phyloP scores from a whole-genome alignment of 2,329 filamentous ascomycete species.

The Truncatella angustata region DNA sequence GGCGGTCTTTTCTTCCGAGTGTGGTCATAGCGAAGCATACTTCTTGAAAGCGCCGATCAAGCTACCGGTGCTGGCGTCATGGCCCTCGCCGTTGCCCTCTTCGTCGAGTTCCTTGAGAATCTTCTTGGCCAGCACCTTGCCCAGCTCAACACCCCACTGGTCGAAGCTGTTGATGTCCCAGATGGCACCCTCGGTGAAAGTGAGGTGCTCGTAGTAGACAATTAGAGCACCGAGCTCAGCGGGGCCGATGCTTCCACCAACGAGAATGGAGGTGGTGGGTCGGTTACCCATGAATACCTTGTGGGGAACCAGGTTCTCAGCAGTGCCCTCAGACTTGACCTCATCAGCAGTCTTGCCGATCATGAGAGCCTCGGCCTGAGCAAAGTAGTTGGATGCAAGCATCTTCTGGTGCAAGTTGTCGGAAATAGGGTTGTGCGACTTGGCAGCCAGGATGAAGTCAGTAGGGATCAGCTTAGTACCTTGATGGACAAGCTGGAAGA shows the following conservation, averaged over 20 bases:
- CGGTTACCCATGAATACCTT: constrained; percentile 99
- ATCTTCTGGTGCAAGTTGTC: constrained; percentile 95
- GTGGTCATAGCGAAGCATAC: constrained; percentile 49
- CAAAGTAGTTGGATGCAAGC: constrained; percentile 89
- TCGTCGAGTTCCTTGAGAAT: constrained; percentile 83
- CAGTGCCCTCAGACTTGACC: constrained; percentile 71
- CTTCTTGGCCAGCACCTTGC: constrained; percentile 94
- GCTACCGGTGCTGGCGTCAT: constrained; percentile 86
- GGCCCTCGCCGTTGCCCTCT: constrained; percentile 65
- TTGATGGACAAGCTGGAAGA: constrained; percentile 99
- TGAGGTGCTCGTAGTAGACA: constrained; percentile 98
- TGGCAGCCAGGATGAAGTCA: constrained; percentile 94
- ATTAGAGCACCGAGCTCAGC: constrained; percentile 92
- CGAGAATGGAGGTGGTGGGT: constrained; percentile 90
- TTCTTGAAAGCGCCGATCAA: constrained; percentile 93
- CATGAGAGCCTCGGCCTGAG: constrained; percentile 86
- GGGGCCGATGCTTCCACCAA: constrained; percentile 88
- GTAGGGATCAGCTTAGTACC: constrained; percentile 98
- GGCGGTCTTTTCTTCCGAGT: background rate
- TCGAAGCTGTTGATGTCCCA: constrained; percentile 99
- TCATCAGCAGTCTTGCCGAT: constrained; percentile 82
- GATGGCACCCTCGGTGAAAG: constrained; percentile 94
- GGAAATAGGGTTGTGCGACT: constrained; percentile 95
- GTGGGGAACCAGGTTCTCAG: constrained; percentile 82
- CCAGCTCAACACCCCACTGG: constrained; percentile 98